These are phyloP conservation scores for Chlorella sp. DNA, from an alignment of 139 green algal genomes.

Conservation along the genomic window DNA sequence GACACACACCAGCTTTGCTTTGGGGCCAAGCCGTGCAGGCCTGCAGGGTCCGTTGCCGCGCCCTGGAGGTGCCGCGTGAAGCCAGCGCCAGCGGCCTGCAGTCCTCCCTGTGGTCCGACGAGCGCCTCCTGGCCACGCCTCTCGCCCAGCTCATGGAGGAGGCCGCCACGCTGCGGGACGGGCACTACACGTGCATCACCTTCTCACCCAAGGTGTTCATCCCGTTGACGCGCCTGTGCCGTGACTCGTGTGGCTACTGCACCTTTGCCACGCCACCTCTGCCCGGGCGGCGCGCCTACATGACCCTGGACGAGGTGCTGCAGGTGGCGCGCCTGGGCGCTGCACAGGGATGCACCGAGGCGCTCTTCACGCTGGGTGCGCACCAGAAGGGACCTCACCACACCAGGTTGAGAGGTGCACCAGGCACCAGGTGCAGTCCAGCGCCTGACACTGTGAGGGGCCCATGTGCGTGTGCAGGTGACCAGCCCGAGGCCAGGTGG, in stretches of 20 bases:
- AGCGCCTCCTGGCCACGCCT: background rate
- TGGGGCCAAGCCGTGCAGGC: no score
- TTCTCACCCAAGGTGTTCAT: slow-evolving; percentile 70
- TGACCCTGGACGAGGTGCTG: slow-evolving; percentile 79
- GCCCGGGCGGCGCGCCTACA: slow-evolving; percentile 49
- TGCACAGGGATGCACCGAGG: slow-evolving; percentile 71
- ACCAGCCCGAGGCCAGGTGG: slow-evolving; percentile 79
- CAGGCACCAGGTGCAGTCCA: background rate
- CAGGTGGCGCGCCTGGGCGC: slow-evolving; percentile 50
- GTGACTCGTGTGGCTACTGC: slow-evolving; percentile 82
- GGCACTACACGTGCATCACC: background rate
- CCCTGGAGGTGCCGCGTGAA: no score
- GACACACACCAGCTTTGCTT: no score
- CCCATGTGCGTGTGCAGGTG: slow-evolving; percentile 37
- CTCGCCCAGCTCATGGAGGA: background rate
- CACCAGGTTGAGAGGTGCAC: background rate
- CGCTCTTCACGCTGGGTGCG: slow-evolving; percentile 81
- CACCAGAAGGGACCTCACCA: background rate
- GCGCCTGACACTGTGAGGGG: background rate
- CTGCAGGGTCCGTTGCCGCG: no score
- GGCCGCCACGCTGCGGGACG: background rate
- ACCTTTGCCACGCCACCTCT: slow-evolving; percentile 66
- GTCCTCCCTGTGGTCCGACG: no score
- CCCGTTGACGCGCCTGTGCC: slow-evolving; percentile 72
- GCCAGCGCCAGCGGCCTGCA: no score